Evolutionary conservation across 1,284 basidiomycete species (phyloP).

Genomic region (Sporisorium graminicola): DNA sequence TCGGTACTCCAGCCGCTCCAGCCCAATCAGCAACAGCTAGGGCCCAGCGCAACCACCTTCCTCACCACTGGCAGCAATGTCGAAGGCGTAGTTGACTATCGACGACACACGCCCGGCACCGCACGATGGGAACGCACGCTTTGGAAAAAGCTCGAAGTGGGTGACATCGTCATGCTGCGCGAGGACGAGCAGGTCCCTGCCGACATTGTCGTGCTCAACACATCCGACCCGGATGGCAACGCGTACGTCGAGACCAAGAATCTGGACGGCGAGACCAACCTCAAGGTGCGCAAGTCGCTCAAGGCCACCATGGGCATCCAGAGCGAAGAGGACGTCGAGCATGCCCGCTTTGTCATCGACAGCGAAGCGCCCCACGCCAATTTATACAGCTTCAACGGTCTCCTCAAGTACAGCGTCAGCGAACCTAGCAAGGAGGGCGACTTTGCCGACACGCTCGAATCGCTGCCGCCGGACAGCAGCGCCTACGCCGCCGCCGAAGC

Average conservation of each 20-base stretch:
- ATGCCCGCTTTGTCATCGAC: constrained; percentile 86
- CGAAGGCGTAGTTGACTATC: constrained; percentile 77
- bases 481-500: constrained; percentile 54
- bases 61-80: constrained; percentile 15
- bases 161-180: constrained; percentile 89
- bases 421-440: constrained; percentile 50
- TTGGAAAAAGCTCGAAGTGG: constrained; percentile 98
- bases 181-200: constrained; percentile 97
- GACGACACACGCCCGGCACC: constrained; percentile 77
- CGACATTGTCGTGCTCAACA: constrained; percentile 89
- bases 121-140: constrained; percentile 93
- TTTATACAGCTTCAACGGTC: constrained; percentile 89
- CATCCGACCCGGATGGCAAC: constrained; percentile 71
- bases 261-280: constrained; percentile 95
- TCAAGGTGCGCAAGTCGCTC: constrained; percentile 85
- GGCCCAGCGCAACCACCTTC: constrained; percentile 20
- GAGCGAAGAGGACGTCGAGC: constrained; percentile 92
- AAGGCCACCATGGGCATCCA: constrained; percentile 81
- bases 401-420: constrained; percentile 77
- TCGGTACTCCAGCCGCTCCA: constrained; percentile 37
- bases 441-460: constrained; percentile 31
- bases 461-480: constrained; percentile 43
- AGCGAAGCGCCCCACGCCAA: constrained; percentile 94
- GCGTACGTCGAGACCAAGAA: constrained; percentile 79
- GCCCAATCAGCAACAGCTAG: constrained; percentile 19